phyloP scores from a whole-genome alignment of 176 grass and related monocot species.

The Puya raimondii region DNA sequence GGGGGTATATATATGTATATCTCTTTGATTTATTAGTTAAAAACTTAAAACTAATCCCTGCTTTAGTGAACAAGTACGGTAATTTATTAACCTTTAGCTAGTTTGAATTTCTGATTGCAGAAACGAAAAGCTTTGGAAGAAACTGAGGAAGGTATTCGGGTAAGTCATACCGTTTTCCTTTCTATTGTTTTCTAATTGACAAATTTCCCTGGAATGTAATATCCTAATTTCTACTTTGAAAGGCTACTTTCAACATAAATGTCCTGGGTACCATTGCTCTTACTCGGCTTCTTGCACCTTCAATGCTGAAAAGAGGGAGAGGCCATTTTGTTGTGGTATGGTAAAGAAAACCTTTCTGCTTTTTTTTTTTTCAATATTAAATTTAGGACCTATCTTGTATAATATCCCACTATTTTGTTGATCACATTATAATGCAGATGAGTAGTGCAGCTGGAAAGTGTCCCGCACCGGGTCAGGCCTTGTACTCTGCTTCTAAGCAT shows the following conservation, averaged over 20 bases:
- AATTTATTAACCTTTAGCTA: neutral
- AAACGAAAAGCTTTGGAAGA: slow-evolving; percentile 76
- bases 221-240: slow-evolving; percentile 8
- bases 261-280: slow-evolving; percentile 73
- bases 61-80: neutral
- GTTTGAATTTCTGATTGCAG: slow-evolving; percentile 35
- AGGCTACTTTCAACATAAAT: slow-evolving; percentile 75
- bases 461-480: slow-evolving; percentile 71
- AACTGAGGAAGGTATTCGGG: slow-evolving; percentile 66
- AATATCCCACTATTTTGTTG: slow-evolving; percentile 9
- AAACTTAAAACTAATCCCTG: neutral
- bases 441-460: slow-evolving; percentile 96
- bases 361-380: neutral
- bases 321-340: slow-evolving; percentile 97
- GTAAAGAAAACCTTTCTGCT: neutral
- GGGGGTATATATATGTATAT: neutral
- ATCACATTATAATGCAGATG: slow-evolving; percentile 47
- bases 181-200: slow-evolving; percentile 11
- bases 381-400: neutral
- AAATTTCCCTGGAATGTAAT: slow-evolving; percentile 1
- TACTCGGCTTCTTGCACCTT: slow-evolving; percentile 71
- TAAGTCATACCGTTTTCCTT: slow-evolving; percentile 29
- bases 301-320: slow-evolving; percentile 87
- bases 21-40: neutral
- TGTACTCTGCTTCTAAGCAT: slow-evolving; percentile 93